Evolutionary conservation across 1,284 basidiomycete species (phyloP), one percentile per base, ranked within the genome.

Genomic region (Rhizoctonia solani): DNA sequence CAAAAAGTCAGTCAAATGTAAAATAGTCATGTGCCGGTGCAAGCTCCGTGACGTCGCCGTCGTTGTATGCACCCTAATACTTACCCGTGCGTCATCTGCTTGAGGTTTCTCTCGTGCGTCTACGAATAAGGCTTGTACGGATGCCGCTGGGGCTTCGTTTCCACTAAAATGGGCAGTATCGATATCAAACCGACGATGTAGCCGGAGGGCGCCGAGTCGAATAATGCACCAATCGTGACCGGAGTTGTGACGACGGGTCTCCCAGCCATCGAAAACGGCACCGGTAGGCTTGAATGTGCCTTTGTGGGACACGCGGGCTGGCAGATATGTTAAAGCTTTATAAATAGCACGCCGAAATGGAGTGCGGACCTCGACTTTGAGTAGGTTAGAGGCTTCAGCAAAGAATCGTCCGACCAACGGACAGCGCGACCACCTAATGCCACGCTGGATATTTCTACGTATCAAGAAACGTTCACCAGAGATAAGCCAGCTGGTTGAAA

Each of bases 151-250:
- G 0, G 89, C 92, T 79, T 99, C 97, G 75, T 99, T 99, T 4
- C 96, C 96, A 72, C 88, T 92, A 79, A 99, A 99, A 76, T 95
- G 88, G n/a, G 90, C 83, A 0, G 96, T 99, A 76, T 99, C 97
- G 41, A 99, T 84, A 76, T 98, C 96, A 75, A 97, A 93, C 95
- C 95, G n/a, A 80, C 75, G 56, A 98, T 79, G 3, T 81, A 83
- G 0, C 92, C 92, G 4, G 86, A 73, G 0, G 75, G 92, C 88
- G 0, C 94, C 96, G 2, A 99, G 84, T 73, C 89, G 87, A 74
- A 99, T 86, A 75, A 98, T 94, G 69, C 88, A 92, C 96, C 97
- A 98, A 77, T 99, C 97, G 75, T 88, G 87, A 2, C 82, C 76
- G 0, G 89, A 87, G 77, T 97, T 98, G 78, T 99, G 96, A 71